These are phyloP conservation scores for Niebla homalea DNA, from an alignment of 495 filamentous ascomycete genomes.

Conservation along the genomic window DNA sequence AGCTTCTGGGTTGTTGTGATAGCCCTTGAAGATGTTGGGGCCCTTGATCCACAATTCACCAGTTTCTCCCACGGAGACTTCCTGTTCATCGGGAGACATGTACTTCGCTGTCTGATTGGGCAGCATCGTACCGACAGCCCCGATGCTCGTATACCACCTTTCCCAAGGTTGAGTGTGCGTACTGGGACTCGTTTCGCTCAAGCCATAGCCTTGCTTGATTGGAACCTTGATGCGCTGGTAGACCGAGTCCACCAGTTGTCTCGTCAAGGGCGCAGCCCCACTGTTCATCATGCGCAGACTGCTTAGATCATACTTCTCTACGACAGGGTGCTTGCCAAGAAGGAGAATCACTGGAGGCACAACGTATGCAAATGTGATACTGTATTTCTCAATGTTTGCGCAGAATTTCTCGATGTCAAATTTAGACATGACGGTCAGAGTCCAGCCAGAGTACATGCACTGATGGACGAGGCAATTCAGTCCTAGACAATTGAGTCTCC, in stretches of 20 bases:
- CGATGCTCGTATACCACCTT: slow-evolving; percentile 64
- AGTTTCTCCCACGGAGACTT: slow-evolving; percentile 43
- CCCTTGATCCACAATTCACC: slow-evolving; percentile 53
- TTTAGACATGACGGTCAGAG: slow-evolving; percentile 61
- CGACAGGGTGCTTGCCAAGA: slow-evolving; percentile 62
- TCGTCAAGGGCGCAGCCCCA: slow-evolving; percentile 77
- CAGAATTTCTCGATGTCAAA: slow-evolving; percentile 79
- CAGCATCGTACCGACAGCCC: slow-evolving; percentile 66
- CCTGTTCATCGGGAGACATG: slow-evolving; percentile 47
- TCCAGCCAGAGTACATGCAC: slow-evolving; percentile 51
- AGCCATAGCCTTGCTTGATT: slow-evolving; percentile 74
- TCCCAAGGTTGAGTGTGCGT: slow-evolving; percentile 51
- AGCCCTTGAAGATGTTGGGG: slow-evolving; percentile 59
- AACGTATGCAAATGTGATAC: slow-evolving; percentile 66
- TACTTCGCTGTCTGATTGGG: slow-evolving; percentile 79
- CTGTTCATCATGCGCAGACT: slow-evolving; percentile 74
- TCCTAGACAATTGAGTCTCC: slow-evolving; percentile 8
- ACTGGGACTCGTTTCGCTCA: slow-evolving; percentile 60
- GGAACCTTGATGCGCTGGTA: slow-evolving; percentile 61
- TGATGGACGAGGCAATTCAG: slow-evolving; percentile 48
- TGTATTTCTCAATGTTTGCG: slow-evolving; percentile 55
- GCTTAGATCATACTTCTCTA: slow-evolving; percentile 69
- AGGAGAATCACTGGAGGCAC: slow-evolving; percentile 77
- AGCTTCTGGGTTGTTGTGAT: slow-evolving; percentile 56
- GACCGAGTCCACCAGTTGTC: slow-evolving; percentile 67